Base-by-base conservation (phyloP, 805 yeast species). In the Nakazawaea siamensis region DNA sequence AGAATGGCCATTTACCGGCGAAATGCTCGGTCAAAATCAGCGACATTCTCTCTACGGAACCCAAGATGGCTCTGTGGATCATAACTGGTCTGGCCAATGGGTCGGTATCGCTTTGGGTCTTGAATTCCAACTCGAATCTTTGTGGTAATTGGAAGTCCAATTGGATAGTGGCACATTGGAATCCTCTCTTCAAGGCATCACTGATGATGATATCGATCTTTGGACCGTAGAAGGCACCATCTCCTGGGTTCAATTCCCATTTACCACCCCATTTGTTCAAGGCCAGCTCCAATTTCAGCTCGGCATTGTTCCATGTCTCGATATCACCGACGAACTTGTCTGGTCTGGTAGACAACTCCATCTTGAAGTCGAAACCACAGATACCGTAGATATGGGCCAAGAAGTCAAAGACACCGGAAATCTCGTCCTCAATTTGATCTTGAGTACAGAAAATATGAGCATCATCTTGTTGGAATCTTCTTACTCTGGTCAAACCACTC, bases 1-100 rank as follows among this genome's bases (percentile, higher is more conserved):
- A 92, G 73, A 92, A 85, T 54, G 99, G 99, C 99, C 99, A 92
- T 60, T 87, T 92, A 54, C 99, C 99, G 56, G 88, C 95, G 65
- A 71, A 92, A 68, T 92, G 98, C 65, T 92, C 99, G 40, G 95
- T 88, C 61, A 92, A 76, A 50, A 92, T 90, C 44, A 97, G 98
- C 44, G 95, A 84, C 97, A 92, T 88, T 73, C 99, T 84, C 72
- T 92, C 99, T 42, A 92, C 94, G 30, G 96, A 85, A 48, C 99
- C 99, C 56, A 90, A 74, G 47, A 92, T 86, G 47, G 99, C 99
- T 66, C 99, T 84, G 70, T 92, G 99, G 55, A 92, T 90, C 97
- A 92, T 92, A 37, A 92, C 99, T 34, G 99, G 99, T 62, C 95
- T 83, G 39, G 71, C 74, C 48, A 68, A 69, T 10, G 31, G 13